phyloP scores from a whole-genome alignment of 305 asterid genomes.

The Lippia alba region DNA sequence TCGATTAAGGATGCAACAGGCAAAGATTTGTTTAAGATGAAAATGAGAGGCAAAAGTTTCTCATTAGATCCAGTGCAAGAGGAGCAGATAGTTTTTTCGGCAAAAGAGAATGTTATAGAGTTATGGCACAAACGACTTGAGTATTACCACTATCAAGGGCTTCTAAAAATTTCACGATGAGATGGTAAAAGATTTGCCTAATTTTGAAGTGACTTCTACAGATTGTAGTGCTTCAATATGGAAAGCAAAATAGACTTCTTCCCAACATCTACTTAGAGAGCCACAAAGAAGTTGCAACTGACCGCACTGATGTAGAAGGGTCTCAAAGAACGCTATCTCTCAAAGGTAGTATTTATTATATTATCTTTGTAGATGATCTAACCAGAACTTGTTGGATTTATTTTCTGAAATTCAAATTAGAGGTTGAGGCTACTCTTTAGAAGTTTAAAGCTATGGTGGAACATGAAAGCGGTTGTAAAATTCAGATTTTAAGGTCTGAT shows the following conservation, averaged over 20 bases:
- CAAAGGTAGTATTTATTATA: neutral
- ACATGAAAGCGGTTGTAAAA: constrained; percentile 11
- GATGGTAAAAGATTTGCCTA: neutral
- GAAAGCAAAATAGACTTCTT: constrained; percentile 10
- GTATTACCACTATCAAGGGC: neutral
- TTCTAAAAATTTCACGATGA: neutral
- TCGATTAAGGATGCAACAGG: too few relatives aligned
- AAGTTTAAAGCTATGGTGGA: constrained; percentile 21
- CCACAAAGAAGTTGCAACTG: neutral
- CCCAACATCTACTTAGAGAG: neutral
- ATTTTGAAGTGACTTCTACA: neutral
- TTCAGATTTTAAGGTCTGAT: constrained; percentile 1
- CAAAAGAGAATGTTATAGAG: neutral
- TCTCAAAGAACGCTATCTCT: constrained; percentile 6
- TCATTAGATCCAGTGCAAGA: neutral
- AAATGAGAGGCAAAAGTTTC: neutral
- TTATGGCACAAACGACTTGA: neutral
- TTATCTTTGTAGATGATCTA: neutral
- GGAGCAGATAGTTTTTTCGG: neutral
- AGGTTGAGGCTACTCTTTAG: neutral
- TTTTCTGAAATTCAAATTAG: constrained; percentile 13
- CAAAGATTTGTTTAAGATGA: too few relatives aligned
- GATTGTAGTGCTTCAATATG: neutral
- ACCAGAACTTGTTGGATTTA: constrained; percentile 11
- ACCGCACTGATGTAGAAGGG: constrained; percentile 12